Base-by-base conservation (phyloP, 2,329 filamentous ascomycete genomes). In the Microsporum canis region DNA sequence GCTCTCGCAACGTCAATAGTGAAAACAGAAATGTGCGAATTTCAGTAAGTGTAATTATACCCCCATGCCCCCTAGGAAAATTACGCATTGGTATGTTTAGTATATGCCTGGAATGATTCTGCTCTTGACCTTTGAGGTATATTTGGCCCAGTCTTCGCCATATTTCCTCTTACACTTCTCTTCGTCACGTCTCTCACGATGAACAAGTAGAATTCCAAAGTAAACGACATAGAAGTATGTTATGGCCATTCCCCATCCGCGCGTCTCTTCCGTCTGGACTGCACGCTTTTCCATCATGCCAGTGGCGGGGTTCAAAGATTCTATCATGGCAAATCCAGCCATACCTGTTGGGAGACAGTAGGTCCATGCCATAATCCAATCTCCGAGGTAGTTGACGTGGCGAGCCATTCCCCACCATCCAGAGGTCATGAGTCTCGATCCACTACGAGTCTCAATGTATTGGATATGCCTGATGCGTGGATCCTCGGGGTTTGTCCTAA, bases 151-250 rank as follows among this genome's bases (percentile, higher is more conserved):
- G 71, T 96, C 91, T 67, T 86, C 86, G 31, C 91, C 91, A 70
- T 97, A 97, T 80, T 97, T 97, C 71, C 83, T 83, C 65, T 82
- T 80, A 74, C 92, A 97, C 79, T 96, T 96, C 72, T 89, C 88
- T 67, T 96, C 91, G 67, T 97, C 92, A 59, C 92, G 82, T 62
- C 84, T 78, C 71, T 95, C 91, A 23, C 92, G 87, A 72, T 96
- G 92, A 60, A 96, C 79, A 8, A 97, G 80, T 64, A 97, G 76
- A 10, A 95, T 77, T 2, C 86, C 91, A 77, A 97, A 96, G 78
- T 96, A 97, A 5, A 95, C 69, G 67, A 96, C 81, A 77, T 95
- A 97, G 72, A 96, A 96, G 78, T 96, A 97, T 0, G 91, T 96
- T 66, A 96, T 83, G 53, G 91, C 78, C 75, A 91, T 91, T 55